Evolutionary conservation across 768 basidiomycete species (phyloP), one percentile per base, ranked within the genome.

Genomic region (Leccinum truebloodii): DNA sequence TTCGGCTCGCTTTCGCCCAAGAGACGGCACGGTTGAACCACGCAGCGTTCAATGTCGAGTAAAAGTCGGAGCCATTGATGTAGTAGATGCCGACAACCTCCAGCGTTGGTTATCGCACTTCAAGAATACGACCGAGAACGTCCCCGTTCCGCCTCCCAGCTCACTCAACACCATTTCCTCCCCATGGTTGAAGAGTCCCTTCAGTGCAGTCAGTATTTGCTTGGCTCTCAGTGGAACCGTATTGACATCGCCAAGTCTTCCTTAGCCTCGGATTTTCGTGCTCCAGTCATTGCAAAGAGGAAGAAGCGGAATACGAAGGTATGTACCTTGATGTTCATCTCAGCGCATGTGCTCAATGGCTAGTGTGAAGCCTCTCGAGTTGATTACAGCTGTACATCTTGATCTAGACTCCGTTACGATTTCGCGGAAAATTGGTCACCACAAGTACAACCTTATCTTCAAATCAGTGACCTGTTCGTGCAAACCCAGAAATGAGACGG

Each of bases 1-100:
- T n/a, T 83, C 81, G 13, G 75, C 83, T 50, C 77, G 79, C 52
- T 85, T 90, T 67, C 83, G 82, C 70, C 88, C 88, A 6, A 81
- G 81, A 60, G 77, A 79, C 55, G 83, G 85, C 22, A 72, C 75
- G 26, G 66, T 88, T 34, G 81, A 87, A 59, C 73, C 79, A 4
- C 80, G 83, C 55, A 86, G 86, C 46, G 68, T 88, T 46, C 76
- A 80, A 16, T 72, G 76, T 5, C 73, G 72, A 4, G 66, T 87
- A 37, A 76, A 74, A 49, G 63, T 86, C 7, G 85, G 79, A 37
- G 75, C 80, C 52, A 75, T 83, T 50, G 74, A 76, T 22, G 59
- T 84, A 3, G 59, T 84, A 3, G 79, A 83, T 59, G 68, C 83
- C 51, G 82, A 87, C 63, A 76, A 78, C 51, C 58, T 65, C 46